Evolutionary conservation across 176 grass and related monocot species (phyloP).

Genomic region (Triticum monococcum): DNA sequence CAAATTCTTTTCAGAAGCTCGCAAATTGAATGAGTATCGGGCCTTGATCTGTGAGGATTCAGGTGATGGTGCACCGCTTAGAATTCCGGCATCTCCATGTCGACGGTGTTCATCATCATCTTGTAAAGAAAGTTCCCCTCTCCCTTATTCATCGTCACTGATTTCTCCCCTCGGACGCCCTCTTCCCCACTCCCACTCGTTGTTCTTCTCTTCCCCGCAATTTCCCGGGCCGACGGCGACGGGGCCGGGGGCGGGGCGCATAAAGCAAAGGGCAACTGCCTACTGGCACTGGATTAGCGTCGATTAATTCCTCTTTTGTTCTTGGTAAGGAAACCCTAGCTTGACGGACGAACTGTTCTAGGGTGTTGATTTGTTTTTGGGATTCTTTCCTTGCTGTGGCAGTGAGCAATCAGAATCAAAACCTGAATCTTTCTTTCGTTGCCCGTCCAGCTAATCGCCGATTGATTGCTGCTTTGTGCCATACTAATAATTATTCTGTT

Average conservation of each 20-base stretch:
- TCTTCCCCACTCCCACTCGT: background rate
- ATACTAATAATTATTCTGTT: background rate
- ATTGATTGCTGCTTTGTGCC: background rate
- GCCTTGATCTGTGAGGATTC: background rate
- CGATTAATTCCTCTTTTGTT: constrained; percentile 16
- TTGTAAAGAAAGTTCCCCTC: background rate
- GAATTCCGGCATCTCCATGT: background rate
- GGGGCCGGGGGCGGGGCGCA: too few relatives aligned
- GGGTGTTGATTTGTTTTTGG: too few relatives aligned
- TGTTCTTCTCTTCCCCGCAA: background rate
- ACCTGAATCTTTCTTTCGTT: background rate
- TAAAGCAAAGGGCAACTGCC: constrained; percentile 6
- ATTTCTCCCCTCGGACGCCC: background rate
- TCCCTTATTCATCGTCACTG: background rate
- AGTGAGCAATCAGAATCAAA: background rate
- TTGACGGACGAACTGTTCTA: background rate
- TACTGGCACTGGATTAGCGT: background rate
- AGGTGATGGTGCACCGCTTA: background rate
- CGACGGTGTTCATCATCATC: background rate
- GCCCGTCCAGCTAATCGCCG: background rate
- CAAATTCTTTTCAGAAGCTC: too few relatives aligned
- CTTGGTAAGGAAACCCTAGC: constrained; percentile 14
- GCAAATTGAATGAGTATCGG: too few relatives aligned
- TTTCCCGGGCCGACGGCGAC: background rate
- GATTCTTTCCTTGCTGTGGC: background rate